Percentiles rank a stretch among this genome's conserved stretches.
Conservation (phyloP, 805 yeast species). For the Yamadazyma olivae region DNA sequence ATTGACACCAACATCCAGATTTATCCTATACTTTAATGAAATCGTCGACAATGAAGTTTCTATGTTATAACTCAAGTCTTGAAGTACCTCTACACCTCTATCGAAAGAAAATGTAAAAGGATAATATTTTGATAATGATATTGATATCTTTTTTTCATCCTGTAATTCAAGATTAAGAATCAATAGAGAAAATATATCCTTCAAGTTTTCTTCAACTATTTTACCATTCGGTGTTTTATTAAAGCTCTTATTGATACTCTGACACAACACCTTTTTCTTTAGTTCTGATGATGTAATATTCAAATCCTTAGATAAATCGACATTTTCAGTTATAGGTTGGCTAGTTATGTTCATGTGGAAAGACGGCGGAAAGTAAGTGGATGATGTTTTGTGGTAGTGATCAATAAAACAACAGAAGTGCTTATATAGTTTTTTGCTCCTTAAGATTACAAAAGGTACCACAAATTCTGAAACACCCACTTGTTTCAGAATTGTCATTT, state of each 20-base stretch:
- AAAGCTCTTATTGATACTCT: conserved; percentile 42
- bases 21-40: conserved; percentile 53
- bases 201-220: conserved; percentile 54
- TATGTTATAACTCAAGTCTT: conserved; percentile 43
- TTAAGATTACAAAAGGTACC: too few relatives aligned
- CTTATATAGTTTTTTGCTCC: too few relatives aligned
- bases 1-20: conserved; percentile 44
- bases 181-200: conserved; percentile 55
- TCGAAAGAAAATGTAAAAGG: conserved; percentile 54
- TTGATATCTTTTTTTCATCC: conserved; percentile 3
- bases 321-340: too few relatives aligned
- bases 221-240: conserved; percentile 52
- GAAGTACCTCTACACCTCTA: conserved; percentile 54
- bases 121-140: conserved; percentile 26
- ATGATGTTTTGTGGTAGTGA: too few relatives aligned
- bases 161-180: conserved; percentile 35
- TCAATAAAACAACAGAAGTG: too few relatives aligned
- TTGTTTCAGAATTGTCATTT: too few relatives aligned
- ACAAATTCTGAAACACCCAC: too few relatives aligned
- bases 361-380: too few relatives aligned
- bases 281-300: too few relatives aligned
- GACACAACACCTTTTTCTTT: conserved; percentile 15
- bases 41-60: conserved; percentile 51
- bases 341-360: too few relatives aligned
- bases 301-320: too few relatives aligned